A percentile compares a stretch with the other conserved stretches of the same genome.
phyloP scores from a whole-genome alignment of 805 yeast species.

The Komagataella pastoris region DNA sequence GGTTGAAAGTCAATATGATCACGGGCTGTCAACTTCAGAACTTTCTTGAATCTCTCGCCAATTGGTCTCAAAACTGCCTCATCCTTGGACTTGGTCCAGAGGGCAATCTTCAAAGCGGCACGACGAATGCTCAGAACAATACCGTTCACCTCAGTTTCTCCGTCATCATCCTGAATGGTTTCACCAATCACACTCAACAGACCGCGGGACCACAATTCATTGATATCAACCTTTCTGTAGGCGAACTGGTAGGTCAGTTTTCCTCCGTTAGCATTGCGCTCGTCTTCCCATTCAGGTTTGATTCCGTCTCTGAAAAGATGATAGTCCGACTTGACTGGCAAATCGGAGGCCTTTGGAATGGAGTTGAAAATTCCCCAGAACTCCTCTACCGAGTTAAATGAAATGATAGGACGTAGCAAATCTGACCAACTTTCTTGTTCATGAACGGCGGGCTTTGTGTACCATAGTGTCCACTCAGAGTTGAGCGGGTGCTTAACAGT shows the following conservation, averaged over 20 bases:
- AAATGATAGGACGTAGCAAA: constrained; percentile 81
- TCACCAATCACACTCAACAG: constrained; percentile 89
- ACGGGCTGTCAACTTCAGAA: constrained; percentile 58
- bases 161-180: constrained; percentile 58
- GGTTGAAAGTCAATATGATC: constrained; percentile 72
- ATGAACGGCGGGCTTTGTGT: constrained; percentile 82
- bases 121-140: constrained; percentile 83
- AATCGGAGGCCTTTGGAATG: constrained; percentile 80
- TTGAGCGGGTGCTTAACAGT: constrained; percentile 80
- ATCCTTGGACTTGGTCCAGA: constrained; percentile 84
- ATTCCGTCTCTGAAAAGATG: constrained; percentile 89
- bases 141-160: constrained; percentile 81
- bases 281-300: constrained; percentile 98
- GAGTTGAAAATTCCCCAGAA: constrained; percentile 97
- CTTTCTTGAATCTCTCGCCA: constrained; percentile 81
- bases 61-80: constrained; percentile 51
- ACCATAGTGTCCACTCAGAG: constrained; percentile 93
- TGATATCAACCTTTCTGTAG: constrained; percentile 49
- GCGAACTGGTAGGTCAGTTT: constrained; percentile 80
- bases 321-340: constrained; percentile 88
- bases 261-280: constrained; percentile 79
- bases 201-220: constrained; percentile 86
- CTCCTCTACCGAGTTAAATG: constrained; percentile 91
- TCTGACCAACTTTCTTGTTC: constrained; percentile 82
- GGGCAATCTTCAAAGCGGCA: constrained; percentile 69